Conservation (phyloP, 495 filamentous ascomycete species). For the Elasticomyces elasticus region DNA sequence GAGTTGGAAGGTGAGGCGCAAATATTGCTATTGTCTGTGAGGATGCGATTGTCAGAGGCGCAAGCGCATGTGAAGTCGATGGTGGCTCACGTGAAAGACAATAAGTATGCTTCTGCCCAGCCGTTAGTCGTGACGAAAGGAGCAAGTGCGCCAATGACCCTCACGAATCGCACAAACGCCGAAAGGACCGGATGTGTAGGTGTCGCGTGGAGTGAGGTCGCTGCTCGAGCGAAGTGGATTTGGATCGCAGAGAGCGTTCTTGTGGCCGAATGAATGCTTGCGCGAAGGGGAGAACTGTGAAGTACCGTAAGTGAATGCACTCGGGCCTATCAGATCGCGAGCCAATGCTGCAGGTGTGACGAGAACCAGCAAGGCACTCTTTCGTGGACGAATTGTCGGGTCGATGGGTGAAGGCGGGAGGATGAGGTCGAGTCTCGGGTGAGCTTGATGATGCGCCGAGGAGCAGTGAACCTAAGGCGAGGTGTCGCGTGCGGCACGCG, state of each 20-base stretch:
- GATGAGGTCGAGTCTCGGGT: not conserved
- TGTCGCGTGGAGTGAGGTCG: not conserved
- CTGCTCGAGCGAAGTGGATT: not conserved
- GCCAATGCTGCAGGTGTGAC: not conserved
- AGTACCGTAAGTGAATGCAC: not conserved
- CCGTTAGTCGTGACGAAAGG: conserved; percentile 20
- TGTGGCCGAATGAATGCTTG: not conserved
- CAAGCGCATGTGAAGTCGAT: not conserved
- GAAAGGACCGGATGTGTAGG: conserved; percentile 3
- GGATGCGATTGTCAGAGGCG: not conserved
- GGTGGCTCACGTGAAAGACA: conserved; percentile 16
- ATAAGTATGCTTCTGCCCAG: conserved; percentile 22
- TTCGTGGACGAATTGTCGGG: too few relatives aligned
- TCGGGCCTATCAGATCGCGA: not conserved
- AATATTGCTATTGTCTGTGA: conserved; percentile 14
- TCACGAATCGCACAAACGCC: conserved; percentile 4
- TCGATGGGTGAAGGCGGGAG: too few relatives aligned
- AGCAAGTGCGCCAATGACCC: not conserved
- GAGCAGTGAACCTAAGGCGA: not conserved
- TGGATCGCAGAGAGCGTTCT: not conserved
- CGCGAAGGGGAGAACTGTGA: not conserved
- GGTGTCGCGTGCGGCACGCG: not conserved
- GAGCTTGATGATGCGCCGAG: not conserved
- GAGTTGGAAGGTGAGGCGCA: not conserved
- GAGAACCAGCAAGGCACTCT: too few relatives aligned